Evolutionary conservation across 2,329 filamentous ascomycete species (phyloP).

Genomic region (Nothomitra cinnamomea): DNA sequence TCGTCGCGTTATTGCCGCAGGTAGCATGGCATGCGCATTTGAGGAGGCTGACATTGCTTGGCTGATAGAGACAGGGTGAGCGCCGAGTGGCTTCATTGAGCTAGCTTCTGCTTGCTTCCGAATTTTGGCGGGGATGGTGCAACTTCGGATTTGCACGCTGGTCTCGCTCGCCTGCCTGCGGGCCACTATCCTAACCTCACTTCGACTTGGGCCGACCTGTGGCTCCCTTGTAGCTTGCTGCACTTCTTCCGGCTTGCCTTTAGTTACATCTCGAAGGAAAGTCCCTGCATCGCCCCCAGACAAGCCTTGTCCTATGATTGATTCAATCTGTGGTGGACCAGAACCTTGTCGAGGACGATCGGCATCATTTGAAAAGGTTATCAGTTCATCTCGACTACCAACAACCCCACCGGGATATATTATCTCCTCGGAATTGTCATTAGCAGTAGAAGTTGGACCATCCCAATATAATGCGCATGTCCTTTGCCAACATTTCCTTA

Average conservation of each 20-base stretch:
- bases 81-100: neutral
- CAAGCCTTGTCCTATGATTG: slow-evolving; percentile 22
- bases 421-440: slow-evolving; percentile 44
- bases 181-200: neutral
- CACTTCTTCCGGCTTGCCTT: neutral
- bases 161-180: slow-evolving; percentile 1
- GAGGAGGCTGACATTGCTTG: slow-evolving; percentile 12
- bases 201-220: neutral
- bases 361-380: slow-evolving; percentile 20
- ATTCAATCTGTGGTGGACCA: slow-evolving; percentile 24
- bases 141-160: slow-evolving; percentile 4
- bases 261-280: neutral
- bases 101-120: slow-evolving; percentile 1
- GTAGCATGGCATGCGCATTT: slow-evolving; percentile 18
- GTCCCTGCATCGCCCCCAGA: neutral
- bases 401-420: slow-evolving; percentile 61
- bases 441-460: slow-evolving; percentile 40
- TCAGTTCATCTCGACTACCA: slow-evolving; percentile 35
- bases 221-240: neutral
- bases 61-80: neutral
- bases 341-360: slow-evolving; percentile 31
- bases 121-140: slow-evolving; percentile 1
- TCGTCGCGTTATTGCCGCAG: neutral
- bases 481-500: slow-evolving; percentile 94
- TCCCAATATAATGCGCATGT: slow-evolving; percentile 88